A percentile compares a stretch with the other conserved stretches of the same genome.
Evolutionary conservation across 495 filamentous ascomycete genomes (phyloP).

Genomic region (Viridothelium virens): DNA sequence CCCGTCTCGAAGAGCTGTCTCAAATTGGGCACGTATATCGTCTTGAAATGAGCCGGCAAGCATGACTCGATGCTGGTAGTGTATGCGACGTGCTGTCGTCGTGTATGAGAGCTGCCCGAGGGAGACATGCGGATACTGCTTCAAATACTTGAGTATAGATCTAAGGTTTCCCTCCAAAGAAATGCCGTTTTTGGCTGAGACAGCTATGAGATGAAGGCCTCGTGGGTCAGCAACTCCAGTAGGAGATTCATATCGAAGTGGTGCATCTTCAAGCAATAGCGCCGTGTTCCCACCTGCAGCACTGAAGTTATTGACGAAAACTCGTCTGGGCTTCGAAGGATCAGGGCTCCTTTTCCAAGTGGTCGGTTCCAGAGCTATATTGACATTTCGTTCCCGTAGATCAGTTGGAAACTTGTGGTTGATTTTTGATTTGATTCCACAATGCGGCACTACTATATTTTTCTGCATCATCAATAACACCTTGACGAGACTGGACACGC

Average conservation of each 20-base stretch:
- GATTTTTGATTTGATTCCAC: constrained; percentile 35
- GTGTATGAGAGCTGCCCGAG: constrained; percentile 64
- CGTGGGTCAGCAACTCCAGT: constrained; percentile 40
- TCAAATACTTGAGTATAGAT: constrained; percentile 40
- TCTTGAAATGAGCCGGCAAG: constrained; percentile 41
- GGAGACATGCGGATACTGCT: constrained; percentile 31
- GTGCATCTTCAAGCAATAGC: constrained; percentile 52
- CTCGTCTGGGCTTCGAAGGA: no score
- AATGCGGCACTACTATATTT: constrained; percentile 33
- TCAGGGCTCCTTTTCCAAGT: no score
- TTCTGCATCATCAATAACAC: constrained; percentile 36
- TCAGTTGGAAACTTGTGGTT: constrained; percentile 35
- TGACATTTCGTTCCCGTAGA: constrained; percentile 28
- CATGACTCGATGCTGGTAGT: constrained; percentile 65
- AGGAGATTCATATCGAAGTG: constrained; percentile 23
- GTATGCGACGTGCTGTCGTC: constrained; percentile 70
- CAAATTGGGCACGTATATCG: no score
- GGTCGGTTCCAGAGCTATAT: constrained; percentile 30
- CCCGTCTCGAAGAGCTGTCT: constrained; percentile 13
- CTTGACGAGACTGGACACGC: constrained; percentile 35
- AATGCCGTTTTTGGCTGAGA: constrained; percentile 45
- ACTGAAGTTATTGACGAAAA: constrained; percentile 63
- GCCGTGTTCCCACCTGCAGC: constrained; percentile 50
- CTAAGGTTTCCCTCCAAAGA: constrained; percentile 33
- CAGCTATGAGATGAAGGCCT: constrained; percentile 45